A percentile compares a stretch with the other conserved stretches of the same genome.
Evolutionary conservation across 495 filamentous ascomycete genomes (phyloP).

Genomic region (Saxispiralis lemnorum): DNA sequence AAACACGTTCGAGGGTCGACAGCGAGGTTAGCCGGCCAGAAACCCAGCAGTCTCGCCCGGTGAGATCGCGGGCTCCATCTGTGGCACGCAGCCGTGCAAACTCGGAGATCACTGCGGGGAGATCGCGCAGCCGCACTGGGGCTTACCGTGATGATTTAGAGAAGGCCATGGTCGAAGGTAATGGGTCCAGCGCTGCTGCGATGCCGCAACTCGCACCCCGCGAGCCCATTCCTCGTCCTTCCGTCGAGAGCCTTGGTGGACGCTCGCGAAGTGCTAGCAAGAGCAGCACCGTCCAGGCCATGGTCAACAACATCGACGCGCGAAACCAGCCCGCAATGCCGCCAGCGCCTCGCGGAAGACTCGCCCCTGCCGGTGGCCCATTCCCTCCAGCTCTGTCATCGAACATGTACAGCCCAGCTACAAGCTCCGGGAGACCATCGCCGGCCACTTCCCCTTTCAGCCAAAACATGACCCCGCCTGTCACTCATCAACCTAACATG

Average conservation of each 20-base stretch:
- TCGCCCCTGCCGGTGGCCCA: not conserved
- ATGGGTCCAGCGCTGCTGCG: conserved; percentile 10
- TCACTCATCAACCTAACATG: conserved; percentile 2
- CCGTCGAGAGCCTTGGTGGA: conserved; percentile 4
- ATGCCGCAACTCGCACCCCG: conserved; percentile 9
- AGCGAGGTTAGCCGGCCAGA: conserved; percentile 3
- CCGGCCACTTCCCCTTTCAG: conserved; percentile 3
- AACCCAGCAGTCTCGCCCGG: no score
- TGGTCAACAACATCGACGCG: conserved; percentile 20
- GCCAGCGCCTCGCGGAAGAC: not conserved
- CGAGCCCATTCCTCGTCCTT: conserved; percentile 9
- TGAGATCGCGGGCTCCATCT: not conserved
- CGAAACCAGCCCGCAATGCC: conserved; percentile 19
- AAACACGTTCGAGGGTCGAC: conserved; percentile 10
- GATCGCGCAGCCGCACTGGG: conserved; percentile 22
- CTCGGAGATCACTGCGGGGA: conserved; percentile 23
- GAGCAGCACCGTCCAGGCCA: conserved; percentile 8
- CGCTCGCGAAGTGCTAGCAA: conserved; percentile 3
- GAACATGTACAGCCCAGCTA: conserved; percentile 4
- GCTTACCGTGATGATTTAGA: conserved; percentile 27
- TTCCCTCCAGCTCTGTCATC: conserved; percentile 4
- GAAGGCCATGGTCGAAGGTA: conserved; percentile 24
- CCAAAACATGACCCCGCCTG: conserved; percentile 5
- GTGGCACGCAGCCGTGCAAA: conserved; percentile 19
- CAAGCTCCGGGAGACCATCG: conserved; percentile 3